Evolutionary conservation across 2,329 filamentous ascomycete species (phyloP).

Genomic region (Scytalidium lignicola): DNA sequence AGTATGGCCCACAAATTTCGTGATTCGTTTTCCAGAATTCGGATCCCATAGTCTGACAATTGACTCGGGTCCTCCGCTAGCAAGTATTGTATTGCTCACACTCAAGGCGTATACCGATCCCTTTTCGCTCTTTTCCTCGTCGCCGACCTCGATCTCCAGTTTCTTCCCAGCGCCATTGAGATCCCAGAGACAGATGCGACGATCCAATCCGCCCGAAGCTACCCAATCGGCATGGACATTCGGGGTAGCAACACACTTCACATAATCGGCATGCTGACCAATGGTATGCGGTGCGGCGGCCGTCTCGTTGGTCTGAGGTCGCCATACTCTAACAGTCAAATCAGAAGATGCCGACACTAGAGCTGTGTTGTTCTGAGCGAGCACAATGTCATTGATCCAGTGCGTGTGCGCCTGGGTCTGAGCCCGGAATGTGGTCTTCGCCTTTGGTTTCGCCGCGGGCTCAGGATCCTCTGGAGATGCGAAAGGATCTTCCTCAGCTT

Average conservation of each 20-base stretch:
- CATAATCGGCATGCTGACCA: constrained; percentile 91
- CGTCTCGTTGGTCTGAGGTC: constrained; percentile 61
- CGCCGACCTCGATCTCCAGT: constrained; percentile 77
- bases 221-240: constrained; percentile 72
- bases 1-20: constrained; percentile 94
- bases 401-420: constrained; percentile 70
- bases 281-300: constrained; percentile 71
- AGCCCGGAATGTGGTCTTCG: constrained; percentile 50
- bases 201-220: constrained; percentile 87
- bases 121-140: constrained; percentile 81
- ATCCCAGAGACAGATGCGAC: constrained; percentile 92
- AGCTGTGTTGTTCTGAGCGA: constrained; percentile 59
- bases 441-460: constrained; percentile 29
- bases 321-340: constrained; percentile 71
- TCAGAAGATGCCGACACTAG: constrained; percentile 70
- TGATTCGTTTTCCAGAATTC: constrained; percentile 81
- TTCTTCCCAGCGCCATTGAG: constrained; percentile 80
- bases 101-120: constrained; percentile 92
- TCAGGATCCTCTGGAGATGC: constrained; percentile 24
- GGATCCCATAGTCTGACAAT: constrained; percentile 91
- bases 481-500: constrained; percentile 22
- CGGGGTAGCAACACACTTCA: constrained; percentile 86
- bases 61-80: constrained; percentile 90
- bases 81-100: constrained; percentile 73
- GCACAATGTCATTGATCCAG: constrained; percentile 71